Evolutionary conservation across 768 basidiomycete genomes (phyloP).

Genomic region (Amanita jacksonii): DNA sequence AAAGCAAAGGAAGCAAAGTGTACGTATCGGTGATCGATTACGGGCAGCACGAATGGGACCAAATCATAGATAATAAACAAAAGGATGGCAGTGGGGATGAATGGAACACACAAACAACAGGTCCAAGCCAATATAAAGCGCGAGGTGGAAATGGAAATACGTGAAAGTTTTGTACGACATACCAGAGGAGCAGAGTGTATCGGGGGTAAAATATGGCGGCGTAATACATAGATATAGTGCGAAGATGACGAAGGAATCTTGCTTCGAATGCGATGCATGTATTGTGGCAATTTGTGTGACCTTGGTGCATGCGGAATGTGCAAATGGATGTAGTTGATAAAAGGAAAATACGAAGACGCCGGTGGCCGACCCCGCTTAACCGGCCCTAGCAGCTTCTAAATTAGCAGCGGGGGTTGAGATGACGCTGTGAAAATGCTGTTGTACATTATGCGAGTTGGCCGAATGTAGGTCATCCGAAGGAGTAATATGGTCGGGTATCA

Average conservation of each 20-base stretch:
- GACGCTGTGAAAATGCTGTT: slow-evolving; percentile 24
- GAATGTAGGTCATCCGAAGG: slow-evolving; percentile 15
- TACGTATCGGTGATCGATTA: slow-evolving; percentile 15
- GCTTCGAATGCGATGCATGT: slow-evolving; percentile 12
- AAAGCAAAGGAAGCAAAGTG: slow-evolving; percentile 18
- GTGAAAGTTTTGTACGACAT: slow-evolving; percentile 12
- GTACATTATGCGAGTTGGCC: slow-evolving; percentile 27
- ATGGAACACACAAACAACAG: slow-evolving; percentile 18
- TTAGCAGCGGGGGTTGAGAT: slow-evolving; percentile 24
- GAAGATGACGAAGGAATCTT: slow-evolving; percentile 11
- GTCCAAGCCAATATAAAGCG: slow-evolving; percentile 15
- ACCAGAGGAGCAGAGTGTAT: slow-evolving; percentile 8
- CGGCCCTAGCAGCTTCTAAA: slow-evolving; percentile 39
- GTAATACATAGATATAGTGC: slow-evolving; percentile 23
- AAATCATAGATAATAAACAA: slow-evolving; percentile 14
- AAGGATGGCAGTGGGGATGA: slow-evolving; percentile 9
- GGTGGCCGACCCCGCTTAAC: slow-evolving; percentile 18
- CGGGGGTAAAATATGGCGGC: slow-evolving; percentile 8
- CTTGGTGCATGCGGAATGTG: slow-evolving; percentile 16
- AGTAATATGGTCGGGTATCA: slow-evolving; percentile 24
- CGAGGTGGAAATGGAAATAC: slow-evolving; percentile 11
- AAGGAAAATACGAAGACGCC: slow-evolving; percentile 12
- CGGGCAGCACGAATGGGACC: slow-evolving; percentile 10
- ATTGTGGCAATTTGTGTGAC: slow-evolving; percentile 9
- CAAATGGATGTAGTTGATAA: slow-evolving; percentile 17